Conservation (phyloP, 1,284 basidiomycete genomes). For the Cerrena zonata region DNA sequence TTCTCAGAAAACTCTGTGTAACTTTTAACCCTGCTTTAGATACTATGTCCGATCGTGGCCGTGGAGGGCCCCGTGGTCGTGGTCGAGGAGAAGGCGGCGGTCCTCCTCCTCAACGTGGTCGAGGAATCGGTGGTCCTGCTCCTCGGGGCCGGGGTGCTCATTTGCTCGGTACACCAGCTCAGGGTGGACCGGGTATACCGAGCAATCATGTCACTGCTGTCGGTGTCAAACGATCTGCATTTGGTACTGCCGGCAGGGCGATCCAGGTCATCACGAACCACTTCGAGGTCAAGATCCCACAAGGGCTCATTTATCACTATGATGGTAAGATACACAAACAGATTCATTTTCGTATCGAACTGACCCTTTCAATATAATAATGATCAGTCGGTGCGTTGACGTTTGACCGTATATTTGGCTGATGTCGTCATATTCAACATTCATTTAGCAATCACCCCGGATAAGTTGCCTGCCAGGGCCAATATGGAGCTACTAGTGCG, state of each 20-base stretch:
- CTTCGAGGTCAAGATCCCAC: slow-evolving; percentile 54
- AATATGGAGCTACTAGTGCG: slow-evolving; percentile 63
- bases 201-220: slow-evolving; percentile 44
- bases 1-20: neutral
- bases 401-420: neutral
- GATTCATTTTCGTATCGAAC: neutral
- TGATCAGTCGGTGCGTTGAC: slow-evolving; percentile 50
- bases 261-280: slow-evolving; percentile 61
- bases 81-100: neutral
- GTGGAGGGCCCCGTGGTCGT: slow-evolving; percentile 3
- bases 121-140: neutral
- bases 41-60: slow-evolving; percentile 10
- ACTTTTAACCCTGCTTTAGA: neutral
- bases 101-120: slow-evolving; percentile 1
- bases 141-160: no score
- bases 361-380: slow-evolving; percentile 12
- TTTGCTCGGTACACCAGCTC: neutral
- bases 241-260: slow-evolving; percentile 49
- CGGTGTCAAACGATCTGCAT: slow-evolving; percentile 60
- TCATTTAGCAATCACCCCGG: slow-evolving; percentile 48
- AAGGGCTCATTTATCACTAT: slow-evolving; percentile 64
- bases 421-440: slow-evolving; percentile 1
- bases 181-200: slow-evolving; percentile 13
- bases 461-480: slow-evolving; percentile 57
- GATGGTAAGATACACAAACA: slow-evolving; percentile 49